phyloP scores from a whole-genome alignment of 1,284 basidiomycete genomes.

The Vanrija humicola region DNA sequence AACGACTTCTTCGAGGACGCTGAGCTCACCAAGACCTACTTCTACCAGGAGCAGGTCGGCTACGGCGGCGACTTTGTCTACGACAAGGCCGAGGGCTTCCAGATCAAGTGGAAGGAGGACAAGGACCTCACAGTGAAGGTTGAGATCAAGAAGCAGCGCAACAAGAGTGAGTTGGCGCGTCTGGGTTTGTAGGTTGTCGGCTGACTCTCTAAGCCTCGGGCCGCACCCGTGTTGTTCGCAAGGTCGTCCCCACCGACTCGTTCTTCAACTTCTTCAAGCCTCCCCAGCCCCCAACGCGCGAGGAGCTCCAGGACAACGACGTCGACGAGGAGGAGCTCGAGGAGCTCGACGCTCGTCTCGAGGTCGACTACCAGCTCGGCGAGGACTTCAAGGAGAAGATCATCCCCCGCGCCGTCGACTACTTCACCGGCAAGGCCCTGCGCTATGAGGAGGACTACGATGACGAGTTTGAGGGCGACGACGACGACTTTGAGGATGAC shows the following conservation, averaged over 20 bases:
- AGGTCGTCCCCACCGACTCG: slow-evolving; percentile 79
- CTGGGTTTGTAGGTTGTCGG: background rate
- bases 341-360: slow-evolving; percentile 86
- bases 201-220: slow-evolving; percentile 66
- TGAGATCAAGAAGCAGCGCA: slow-evolving; percentile 98
- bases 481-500: slow-evolving; percentile 53
- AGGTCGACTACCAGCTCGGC: slow-evolving; percentile 96
- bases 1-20: slow-evolving; percentile 88
- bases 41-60: slow-evolving; percentile 82
- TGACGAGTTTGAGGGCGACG: slow-evolving; percentile 62
- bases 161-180: slow-evolving; percentile 70
- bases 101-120: slow-evolving; percentile 96
- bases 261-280: slow-evolving; percentile 98
- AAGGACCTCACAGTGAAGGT: slow-evolving; percentile 96
- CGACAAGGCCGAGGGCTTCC: slow-evolving; percentile 82
- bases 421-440: slow-evolving; percentile 94
- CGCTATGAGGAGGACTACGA: slow-evolving; percentile 77
- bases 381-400: slow-evolving; percentile 99
- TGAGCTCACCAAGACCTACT: slow-evolving; percentile 86
- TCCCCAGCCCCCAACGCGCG: slow-evolving; percentile 68
- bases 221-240: slow-evolving; percentile 84
- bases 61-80: slow-evolving; percentile 94
- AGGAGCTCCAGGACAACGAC: slow-evolving; percentile 67
- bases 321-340: slow-evolving; percentile 81
- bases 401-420: slow-evolving; percentile 90